Percentiles rank a stretch among this genome's conserved stretches.
These are phyloP conservation scores for Solanum sejunctum DNA, from an alignment of 257 asterid genomes.

Conservation along the genomic window DNA sequence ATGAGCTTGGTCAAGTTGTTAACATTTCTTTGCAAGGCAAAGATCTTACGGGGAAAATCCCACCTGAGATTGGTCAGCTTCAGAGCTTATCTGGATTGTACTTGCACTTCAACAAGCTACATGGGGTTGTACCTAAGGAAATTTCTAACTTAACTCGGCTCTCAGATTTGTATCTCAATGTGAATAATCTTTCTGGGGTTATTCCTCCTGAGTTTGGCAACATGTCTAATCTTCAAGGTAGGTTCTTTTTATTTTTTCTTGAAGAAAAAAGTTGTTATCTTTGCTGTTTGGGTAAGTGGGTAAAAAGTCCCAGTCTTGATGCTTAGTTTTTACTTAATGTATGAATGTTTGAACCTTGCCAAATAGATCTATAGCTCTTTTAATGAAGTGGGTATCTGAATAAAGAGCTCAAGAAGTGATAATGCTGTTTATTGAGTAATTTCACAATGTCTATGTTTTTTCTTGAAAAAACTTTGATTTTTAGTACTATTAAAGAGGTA, in stretches of 20 bases:
- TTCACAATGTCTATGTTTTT: neutral
- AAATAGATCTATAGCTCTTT: slow-evolving; percentile 12
- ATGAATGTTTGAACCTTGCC: slow-evolving; percentile 1
- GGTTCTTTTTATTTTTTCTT: neutral
- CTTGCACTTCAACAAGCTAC: slow-evolving; percentile 84
- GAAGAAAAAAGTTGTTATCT: neutral
- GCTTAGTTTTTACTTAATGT: neutral
- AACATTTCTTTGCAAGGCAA: slow-evolving; percentile 87
- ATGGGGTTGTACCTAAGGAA: slow-evolving; percentile 74
- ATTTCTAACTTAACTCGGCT: slow-evolving; percentile 58
- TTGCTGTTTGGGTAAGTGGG: neutral
- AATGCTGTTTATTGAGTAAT: neutral
- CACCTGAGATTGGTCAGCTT: slow-evolving; percentile 79
- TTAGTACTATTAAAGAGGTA: neutral
- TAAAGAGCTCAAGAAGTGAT: neutral
- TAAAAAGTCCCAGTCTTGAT: neutral
- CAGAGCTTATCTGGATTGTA: slow-evolving; percentile 72
- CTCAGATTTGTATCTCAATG: slow-evolving; percentile 83
- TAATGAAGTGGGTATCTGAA: neutral
- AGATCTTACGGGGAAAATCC: slow-evolving; percentile 68
- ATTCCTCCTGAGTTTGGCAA: slow-evolving; percentile 66
- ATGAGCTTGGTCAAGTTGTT: slow-evolving; percentile 59
- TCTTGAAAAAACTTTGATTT: neutral
- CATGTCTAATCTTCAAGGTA: slow-evolving; percentile 74
- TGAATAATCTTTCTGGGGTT: slow-evolving; percentile 69